Percentiles rank a stretch among this genome's conserved stretches.
Conservation (phyloP, 768 basidiomycete species). For the Clathrus columnatus region DNA sequence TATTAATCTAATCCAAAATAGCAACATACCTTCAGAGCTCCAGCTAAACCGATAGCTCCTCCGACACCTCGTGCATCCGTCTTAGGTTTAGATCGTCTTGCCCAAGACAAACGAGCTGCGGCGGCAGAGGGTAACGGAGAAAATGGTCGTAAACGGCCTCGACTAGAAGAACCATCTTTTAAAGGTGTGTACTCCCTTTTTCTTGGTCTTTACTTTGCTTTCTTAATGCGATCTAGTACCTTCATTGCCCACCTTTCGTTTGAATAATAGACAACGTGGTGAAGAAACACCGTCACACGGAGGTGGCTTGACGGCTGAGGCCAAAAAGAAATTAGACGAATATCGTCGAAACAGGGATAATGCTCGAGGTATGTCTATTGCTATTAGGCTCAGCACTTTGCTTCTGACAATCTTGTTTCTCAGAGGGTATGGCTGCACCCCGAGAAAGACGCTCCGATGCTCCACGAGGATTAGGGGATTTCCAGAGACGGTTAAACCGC, state of each 20-base stretch:
- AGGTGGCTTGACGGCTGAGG: conserved; percentile 76
- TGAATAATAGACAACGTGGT: conserved; percentile 59
- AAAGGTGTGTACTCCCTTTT: conserved; percentile 51
- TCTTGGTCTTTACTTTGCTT: neutral
- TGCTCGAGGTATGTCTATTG: conserved; percentile 43
- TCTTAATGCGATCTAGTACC: conserved; percentile 49
- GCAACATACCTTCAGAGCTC: conserved; percentile 77
- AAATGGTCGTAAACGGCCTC: conserved; percentile 56
- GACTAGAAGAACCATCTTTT: conserved; percentile 64
- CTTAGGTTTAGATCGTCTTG: conserved; percentile 82
- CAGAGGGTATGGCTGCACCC: conserved; percentile 65
- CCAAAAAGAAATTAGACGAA: conserved; percentile 66
- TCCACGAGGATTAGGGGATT: conserved; percentile 82
- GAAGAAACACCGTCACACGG: conserved; percentile 93
- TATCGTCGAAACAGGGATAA: conserved; percentile 61
- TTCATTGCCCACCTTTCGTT: conserved; percentile 50
- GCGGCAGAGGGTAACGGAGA: conserved; percentile 37
- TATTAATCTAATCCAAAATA: conserved; percentile 21
- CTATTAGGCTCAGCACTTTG: neutral
- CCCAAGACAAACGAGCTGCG: conserved; percentile 76
- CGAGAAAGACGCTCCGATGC: conserved; percentile 48
- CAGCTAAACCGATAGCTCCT: conserved; percentile 63
- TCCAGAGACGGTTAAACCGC: conserved; percentile 85
- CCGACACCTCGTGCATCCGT: conserved; percentile 72
- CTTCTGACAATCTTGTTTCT: neutral